Percentiles rank a stretch among this genome's conserved stretches.
Conservation (phyloP, 768 basidiomycete genomes). For the Lactarius vividus region DNA sequence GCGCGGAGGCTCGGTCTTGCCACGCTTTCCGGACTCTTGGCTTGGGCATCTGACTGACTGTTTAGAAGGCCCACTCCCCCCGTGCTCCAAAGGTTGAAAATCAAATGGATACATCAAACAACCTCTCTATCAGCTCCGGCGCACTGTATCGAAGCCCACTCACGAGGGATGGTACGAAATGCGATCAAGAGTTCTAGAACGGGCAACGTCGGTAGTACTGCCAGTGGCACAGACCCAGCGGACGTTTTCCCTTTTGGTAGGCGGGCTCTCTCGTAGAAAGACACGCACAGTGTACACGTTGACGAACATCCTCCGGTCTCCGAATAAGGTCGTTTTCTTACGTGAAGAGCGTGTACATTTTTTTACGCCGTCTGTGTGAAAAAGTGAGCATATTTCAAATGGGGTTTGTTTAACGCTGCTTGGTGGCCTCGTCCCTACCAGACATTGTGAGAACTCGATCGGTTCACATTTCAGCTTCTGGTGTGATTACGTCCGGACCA, state of each 20-base stretch:
- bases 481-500: background rate
- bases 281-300: constrained; percentile 5
- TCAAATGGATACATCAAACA: background rate
- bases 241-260: background rate
- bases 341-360: constrained; percentile 1
- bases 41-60: background rate
- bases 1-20: background rate
- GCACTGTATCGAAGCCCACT: background rate
- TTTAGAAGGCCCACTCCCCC: background rate
- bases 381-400: constrained; percentile 7
- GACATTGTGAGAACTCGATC: constrained; percentile 1
- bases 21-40: background rate
- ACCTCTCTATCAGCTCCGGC: background rate
- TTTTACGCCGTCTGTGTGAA: background rate
- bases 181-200: constrained; percentile 1
- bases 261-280: background rate
- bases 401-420: background rate
- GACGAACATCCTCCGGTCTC: background rate
- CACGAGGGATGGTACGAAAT: background rate
- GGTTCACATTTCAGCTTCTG: constrained; percentile 1
- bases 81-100: background rate
- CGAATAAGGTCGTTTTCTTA: constrained; percentile 7
- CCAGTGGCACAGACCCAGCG: background rate
- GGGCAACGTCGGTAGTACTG: background rate
- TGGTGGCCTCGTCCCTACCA: background rate